Evolutionary conservation across 805 yeast species (phyloP).

Genomic region (Hanseniaspora vineae): DNA sequence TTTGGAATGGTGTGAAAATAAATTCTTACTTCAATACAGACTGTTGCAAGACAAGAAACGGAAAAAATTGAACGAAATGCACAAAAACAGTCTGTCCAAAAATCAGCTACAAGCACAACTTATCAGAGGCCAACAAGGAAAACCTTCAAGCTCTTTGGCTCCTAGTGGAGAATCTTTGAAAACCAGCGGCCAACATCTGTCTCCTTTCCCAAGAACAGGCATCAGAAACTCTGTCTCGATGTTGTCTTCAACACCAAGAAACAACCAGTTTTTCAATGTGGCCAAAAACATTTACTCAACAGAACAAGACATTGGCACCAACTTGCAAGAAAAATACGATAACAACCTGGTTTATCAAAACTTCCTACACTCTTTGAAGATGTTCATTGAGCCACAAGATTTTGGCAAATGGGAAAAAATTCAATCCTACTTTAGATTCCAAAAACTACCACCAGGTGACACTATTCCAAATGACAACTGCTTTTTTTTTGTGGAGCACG

Average conservation of each 20-base stretch:
- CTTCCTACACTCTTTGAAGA: conserved; percentile 18
- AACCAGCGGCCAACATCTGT: too few species aligned
- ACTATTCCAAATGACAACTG: conserved; percentile 18
- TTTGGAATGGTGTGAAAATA: conserved; percentile 94
- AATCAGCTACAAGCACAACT: conserved; percentile 6
- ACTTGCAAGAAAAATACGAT: conserved; percentile 9
- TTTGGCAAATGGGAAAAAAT: conserved; percentile 4
- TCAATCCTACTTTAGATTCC: conserved; percentile 33
- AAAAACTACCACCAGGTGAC: conserved; percentile 38
- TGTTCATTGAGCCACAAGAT: conserved; percentile 10
- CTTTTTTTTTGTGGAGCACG: conserved; percentile 46
- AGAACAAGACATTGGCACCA: conserved; percentile 17
- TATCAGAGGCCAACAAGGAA: background rate
- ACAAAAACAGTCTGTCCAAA: background rate
- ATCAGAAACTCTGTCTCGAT: background rate
- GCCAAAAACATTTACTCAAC: conserved; percentile 24
- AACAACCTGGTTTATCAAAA: background rate
- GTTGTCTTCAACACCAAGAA: conserved; percentile 26
- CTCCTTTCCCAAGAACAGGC: background rate
- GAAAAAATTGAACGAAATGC: background rate
- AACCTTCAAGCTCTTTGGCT: background rate
- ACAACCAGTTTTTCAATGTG: conserved; percentile 27
- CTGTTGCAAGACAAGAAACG: conserved; percentile 20
- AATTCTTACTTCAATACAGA: conserved; percentile 41
- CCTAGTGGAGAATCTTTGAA: too few species aligned